These are phyloP conservation scores for Trametes cinnabarina DNA, from an alignment of 768 basidiomycete genomes.

Conservation along the genomic window DNA sequence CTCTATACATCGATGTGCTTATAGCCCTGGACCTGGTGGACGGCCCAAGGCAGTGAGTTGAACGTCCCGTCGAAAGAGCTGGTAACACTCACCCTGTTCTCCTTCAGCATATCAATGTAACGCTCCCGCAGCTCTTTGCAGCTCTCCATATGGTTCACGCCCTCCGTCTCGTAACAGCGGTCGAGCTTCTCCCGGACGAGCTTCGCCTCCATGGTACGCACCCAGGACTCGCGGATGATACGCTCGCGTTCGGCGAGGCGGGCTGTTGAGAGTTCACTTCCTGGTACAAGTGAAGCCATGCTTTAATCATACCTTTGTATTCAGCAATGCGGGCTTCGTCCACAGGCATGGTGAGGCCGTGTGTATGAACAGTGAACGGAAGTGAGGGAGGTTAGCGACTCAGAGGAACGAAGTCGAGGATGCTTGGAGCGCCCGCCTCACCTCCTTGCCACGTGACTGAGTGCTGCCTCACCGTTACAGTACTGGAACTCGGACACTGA, in stretches of 20 bases:
- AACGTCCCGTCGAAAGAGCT: too few relatives aligned
- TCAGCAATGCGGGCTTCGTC: slow-evolving; percentile 44
- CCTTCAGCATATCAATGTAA: slow-evolving; percentile 74
- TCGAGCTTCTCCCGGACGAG: slow-evolving; percentile 85
- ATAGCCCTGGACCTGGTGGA: slow-evolving; percentile 87
- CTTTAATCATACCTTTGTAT: slow-evolving; percentile 45
- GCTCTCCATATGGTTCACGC: slow-evolving; percentile 87
- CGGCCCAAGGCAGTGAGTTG: too few relatives aligned
- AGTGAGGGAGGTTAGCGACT: slow-evolving; percentile 4
- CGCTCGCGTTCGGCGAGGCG: slow-evolving; percentile 69
- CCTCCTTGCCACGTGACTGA: not conserved
- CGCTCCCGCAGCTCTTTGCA: slow-evolving; percentile 85
- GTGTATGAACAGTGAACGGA: not conserved
- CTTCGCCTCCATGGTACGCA: slow-evolving; percentile 89
- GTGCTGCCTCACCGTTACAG: too few relatives aligned
- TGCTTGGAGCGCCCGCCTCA: slow-evolving; percentile 8
- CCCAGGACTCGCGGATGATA: slow-evolving; percentile 87
- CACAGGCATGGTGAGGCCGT: slow-evolving; percentile 37
- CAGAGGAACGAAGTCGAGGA: too few relatives aligned
- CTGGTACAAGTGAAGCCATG: not conserved
- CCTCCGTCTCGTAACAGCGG: slow-evolving; percentile 88
- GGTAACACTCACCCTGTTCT: slow-evolving; percentile 66
- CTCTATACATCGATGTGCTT: slow-evolving; percentile 65
- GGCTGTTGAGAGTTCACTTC: slow-evolving; percentile 36
- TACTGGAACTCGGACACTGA: too few relatives aligned